A percentile compares a stretch with the other conserved stretches of the same genome.
phyloP scores from a whole-genome alignment of 2,329 filamentous ascomycete species.

The Pyricularia sp. region DNA sequence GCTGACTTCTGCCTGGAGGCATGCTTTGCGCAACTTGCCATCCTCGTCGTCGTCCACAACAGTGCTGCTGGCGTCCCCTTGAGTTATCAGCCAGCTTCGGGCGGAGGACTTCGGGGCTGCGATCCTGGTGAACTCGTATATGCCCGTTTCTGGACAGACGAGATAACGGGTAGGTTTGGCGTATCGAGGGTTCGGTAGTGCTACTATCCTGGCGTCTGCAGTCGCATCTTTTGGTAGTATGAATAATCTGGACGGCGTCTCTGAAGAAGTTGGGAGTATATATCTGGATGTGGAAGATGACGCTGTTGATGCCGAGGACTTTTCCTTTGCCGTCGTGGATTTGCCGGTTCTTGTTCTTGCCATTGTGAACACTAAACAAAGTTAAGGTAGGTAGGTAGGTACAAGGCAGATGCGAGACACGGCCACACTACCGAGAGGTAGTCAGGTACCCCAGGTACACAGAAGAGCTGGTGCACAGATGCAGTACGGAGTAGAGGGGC shows the following conservation, averaged over 20 bases:
- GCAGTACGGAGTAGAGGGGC: background rate
- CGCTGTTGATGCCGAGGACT: conserved; percentile 5
- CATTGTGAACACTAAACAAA: background rate
- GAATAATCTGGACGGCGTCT: conserved; percentile 45
- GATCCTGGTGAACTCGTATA: conserved; percentile 57
- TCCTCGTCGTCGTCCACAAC: conserved; percentile 10
- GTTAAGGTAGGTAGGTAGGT: background rate
- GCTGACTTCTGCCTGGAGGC: conserved; percentile 30
- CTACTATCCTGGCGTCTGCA: conserved; percentile 46
- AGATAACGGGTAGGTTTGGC: conserved; percentile 48
- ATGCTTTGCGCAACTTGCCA: background rate
- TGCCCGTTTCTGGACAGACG: conserved; percentile 49
- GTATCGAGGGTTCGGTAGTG: conserved; percentile 50
- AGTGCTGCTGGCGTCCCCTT: conserved; percentile 18
- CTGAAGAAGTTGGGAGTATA: conserved; percentile 26
- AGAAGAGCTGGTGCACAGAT: background rate
- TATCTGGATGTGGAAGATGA: conserved; percentile 27
- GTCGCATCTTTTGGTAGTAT: conserved; percentile 48
- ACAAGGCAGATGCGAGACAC: no score
- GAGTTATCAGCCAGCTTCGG: conserved; percentile 50
- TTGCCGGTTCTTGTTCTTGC: conserved; percentile 34
- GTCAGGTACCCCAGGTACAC: no score
- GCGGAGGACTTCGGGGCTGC: conserved; percentile 41
- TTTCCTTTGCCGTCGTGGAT: conserved; percentile 17
- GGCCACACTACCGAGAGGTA: no score